phyloP scores from a whole-genome alignment of 2,329 filamentous ascomycete genomes.

The Phoma herbarum region DNA sequence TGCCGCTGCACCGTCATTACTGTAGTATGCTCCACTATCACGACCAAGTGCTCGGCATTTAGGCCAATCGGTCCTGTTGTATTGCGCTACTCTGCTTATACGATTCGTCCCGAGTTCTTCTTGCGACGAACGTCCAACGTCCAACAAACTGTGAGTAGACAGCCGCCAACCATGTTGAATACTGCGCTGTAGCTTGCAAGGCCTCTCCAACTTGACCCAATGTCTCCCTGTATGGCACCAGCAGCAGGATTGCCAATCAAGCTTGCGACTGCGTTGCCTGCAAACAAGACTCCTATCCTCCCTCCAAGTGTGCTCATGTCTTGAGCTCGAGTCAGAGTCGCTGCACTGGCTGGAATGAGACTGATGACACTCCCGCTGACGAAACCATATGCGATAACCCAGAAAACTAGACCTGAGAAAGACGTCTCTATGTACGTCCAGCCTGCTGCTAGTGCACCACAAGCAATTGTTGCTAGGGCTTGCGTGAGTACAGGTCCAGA shows the following conservation, averaged over 20 bases:
- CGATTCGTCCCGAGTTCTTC: not conserved
- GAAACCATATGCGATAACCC: not conserved
- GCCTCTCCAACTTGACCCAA: not conserved
- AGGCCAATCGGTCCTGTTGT: not conserved
- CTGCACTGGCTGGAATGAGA: not conserved
- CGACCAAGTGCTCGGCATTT: not conserved
- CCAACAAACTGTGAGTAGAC: not conserved
- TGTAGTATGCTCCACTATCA: not conserved
- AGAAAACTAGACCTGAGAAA: not conserved
- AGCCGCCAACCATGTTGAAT: not conserved
- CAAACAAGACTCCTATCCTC: not conserved
- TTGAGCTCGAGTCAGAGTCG: not conserved
- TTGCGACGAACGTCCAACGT: not conserved
- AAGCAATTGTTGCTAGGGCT: not conserved
- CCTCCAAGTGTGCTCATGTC: not conserved
- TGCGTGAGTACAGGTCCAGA: not conserved
- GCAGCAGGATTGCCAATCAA: not conserved
- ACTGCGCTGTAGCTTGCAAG: not conserved
- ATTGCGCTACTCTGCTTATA: not conserved
- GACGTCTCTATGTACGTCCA: not conserved
- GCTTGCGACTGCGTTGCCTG: not conserved
- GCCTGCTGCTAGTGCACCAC: not conserved
- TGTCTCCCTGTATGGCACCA: not conserved
- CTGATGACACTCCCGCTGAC: not conserved
- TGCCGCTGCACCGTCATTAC: not conserved